phyloP scores from a whole-genome alignment of 495 filamentous ascomycete species.

The Pyrenula massariospora region DNA sequence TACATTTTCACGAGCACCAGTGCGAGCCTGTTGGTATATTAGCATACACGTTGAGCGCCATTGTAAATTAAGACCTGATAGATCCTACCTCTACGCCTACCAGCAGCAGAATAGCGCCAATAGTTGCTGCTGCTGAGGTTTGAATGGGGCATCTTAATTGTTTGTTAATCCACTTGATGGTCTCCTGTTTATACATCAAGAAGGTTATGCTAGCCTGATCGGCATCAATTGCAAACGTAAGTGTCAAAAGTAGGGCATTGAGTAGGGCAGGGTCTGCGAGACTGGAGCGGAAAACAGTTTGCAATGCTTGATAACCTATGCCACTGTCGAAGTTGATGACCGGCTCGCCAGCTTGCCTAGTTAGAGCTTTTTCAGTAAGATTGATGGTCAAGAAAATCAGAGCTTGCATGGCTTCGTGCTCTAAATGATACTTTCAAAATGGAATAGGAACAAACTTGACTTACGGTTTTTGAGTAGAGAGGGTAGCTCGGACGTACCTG shows the following conservation, averaged over 20 bases:
- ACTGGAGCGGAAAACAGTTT: slow-evolving; percentile 16
- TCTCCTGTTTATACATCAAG: slow-evolving; percentile 18
- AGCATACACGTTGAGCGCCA: too few species aligned
- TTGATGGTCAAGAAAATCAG: too few species aligned
- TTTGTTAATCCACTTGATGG: slow-evolving; percentile 19
- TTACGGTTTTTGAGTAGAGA: background rate
- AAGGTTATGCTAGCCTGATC: slow-evolving; percentile 15
- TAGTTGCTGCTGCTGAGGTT: slow-evolving; percentile 20
- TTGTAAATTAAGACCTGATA: too few species aligned
- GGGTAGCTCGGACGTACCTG: background rate
- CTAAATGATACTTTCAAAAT: too few species aligned
- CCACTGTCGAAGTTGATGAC: slow-evolving; percentile 22
- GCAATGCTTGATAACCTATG: slow-evolving; percentile 22
- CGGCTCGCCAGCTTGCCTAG: slow-evolving; percentile 14
- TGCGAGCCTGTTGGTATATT: slow-evolving; percentile 14
- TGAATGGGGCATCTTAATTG: slow-evolving; percentile 13
- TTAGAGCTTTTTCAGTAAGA: background rate
- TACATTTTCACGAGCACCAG: slow-evolving; percentile 16
- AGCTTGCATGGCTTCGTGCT: too few species aligned
- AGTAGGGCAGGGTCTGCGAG: slow-evolving; percentile 21
- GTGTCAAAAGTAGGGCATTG: slow-evolving; percentile 24
- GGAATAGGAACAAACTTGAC: too few species aligned
- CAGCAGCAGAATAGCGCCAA: slow-evolving; percentile 27
- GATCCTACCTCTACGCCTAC: slow-evolving; percentile 20
- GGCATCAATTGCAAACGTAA: slow-evolving; percentile 12